These are phyloP conservation scores for Trichosporon asahii DNA, from an alignment of 1,284 basidiomycete species.

Conservation along the genomic window DNA sequence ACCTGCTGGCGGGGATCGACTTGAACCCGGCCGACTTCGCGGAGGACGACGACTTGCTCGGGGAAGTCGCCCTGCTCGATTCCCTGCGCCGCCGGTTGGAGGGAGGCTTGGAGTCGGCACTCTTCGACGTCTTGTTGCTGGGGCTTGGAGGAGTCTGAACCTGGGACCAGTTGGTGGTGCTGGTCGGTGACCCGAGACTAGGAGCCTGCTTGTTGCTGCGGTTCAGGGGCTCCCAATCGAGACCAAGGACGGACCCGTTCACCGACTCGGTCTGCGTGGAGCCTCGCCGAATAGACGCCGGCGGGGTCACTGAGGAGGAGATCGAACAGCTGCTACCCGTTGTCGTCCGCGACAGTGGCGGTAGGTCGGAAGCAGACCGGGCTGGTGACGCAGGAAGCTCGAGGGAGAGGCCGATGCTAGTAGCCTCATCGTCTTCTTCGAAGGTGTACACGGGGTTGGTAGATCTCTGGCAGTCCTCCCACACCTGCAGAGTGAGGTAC, in stretches of 20 bases:
- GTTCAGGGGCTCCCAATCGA: constrained; percentile 20
- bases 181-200: background rate
- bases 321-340: constrained; percentile 19
- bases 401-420: constrained; percentile 8
- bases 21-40: background rate
- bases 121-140: background rate
- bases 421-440: constrained; percentile 16
- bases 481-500: constrained; percentile 20
- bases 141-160: background rate
- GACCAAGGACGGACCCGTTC: constrained; percentile 17
- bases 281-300: constrained; percentile 11
- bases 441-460: constrained; percentile 18
- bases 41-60: background rate
- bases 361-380: constrained; percentile 16
- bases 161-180: background rate
- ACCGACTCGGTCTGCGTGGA: constrained; percentile 8
- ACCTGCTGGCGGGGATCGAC: background rate
- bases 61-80: background rate
- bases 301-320: constrained; percentile 9
- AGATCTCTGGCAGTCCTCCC: constrained; percentile 26
- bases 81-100: background rate
- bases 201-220: background rate
- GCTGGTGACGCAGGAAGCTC: constrained; percentile 21
- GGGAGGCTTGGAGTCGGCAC: background rate
- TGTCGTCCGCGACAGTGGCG: constrained; percentile 21